Base-by-base conservation (phyloP, 805 yeast species). In the Hanseniaspora meyeri region DNA sequence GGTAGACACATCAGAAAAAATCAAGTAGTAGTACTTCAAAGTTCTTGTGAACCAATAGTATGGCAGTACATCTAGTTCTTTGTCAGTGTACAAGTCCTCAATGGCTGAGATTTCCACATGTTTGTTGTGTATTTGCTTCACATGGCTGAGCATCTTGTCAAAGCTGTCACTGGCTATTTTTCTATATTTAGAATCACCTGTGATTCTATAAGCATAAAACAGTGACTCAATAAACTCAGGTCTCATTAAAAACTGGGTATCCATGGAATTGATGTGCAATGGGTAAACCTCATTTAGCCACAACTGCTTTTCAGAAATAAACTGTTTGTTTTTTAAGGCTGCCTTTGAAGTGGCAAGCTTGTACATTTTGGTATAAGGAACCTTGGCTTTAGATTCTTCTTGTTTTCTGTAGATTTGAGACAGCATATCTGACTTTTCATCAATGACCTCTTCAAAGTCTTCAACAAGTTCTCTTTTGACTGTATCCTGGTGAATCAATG, bases 151-250 rank as follows among this genome's bases (percentile, higher is more conserved):
- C n/a, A 73, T 62, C 34, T 69, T 68, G 45, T 70, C 62, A 64
- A 78, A 74, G 70, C 78, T 70, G 55, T 68, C 66, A 75, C 77
- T 72, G 1, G 84, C 86, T 60, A 74, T 69, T 1, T 74, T 73
- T 59, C 82, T 76, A 79, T 85, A 82, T 60, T 69, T 68, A 1
- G 71, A 62, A 57, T 82, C 83, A 6, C 83, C 83, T 0, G 85
- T 81, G 51, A 79, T 72, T 57, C 86, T 71, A 61, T 78, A 81
- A 68, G 81, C 68, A 62, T 77, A 75, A 60, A 78, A 78, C 4
- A 83, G 71, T 0, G 85, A 77, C 63, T 82, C 85, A 47, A 82
- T 74, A 19, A 81, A 75, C 62, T 81, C 83, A 0, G 87, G 83
- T 24, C 84, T 72, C 24, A 82, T 65, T n/a, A 77, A 65, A 58